Conservation (phyloP, 2,329 filamentous ascomycete species). For the Aciculosporium take region DNA sequence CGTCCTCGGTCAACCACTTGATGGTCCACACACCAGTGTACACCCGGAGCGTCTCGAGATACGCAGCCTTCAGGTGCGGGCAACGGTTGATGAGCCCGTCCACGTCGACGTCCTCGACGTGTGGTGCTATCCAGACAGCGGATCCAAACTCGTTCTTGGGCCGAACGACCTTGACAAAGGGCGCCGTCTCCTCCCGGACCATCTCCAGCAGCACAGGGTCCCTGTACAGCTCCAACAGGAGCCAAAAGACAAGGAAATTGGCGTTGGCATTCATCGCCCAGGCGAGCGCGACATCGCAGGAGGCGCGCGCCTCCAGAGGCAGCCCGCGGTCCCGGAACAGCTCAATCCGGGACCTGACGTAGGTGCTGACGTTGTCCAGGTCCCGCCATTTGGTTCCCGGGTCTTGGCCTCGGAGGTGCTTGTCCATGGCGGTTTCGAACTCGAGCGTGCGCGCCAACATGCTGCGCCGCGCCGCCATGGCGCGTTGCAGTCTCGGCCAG, state of each 20-base stretch:
- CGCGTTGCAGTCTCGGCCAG: slow-evolving; percentile 18
- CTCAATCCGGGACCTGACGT: slow-evolving; percentile 18
- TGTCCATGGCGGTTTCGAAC: slow-evolving; percentile 22
- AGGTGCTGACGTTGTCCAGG: slow-evolving; percentile 20
- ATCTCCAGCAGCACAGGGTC: slow-evolving; percentile 23
- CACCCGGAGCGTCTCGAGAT: slow-evolving; percentile 25
- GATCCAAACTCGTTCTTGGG: slow-evolving; percentile 22
- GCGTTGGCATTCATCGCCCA: slow-evolving; percentile 27
- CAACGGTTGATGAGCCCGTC: slow-evolving; percentile 22
- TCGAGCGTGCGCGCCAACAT: slow-evolving; percentile 18
- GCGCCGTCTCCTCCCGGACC: slow-evolving; percentile 24
- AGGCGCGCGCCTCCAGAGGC: slow-evolving; percentile 18
- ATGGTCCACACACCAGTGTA: slow-evolving; percentile 22
- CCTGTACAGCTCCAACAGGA: slow-evolving; percentile 26
- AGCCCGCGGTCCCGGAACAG: slow-evolving; percentile 17
- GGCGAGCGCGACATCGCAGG: slow-evolving; percentile 20
- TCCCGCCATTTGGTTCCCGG: slow-evolving; percentile 22
- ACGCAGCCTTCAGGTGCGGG: slow-evolving; percentile 24
- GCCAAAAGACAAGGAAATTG: slow-evolving; percentile 25
- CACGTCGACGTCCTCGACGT: slow-evolving; percentile 21
- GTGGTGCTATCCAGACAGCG: slow-evolving; percentile 21
- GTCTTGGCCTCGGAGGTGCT: slow-evolving; percentile 18
- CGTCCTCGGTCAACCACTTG: slow-evolving; percentile 19
- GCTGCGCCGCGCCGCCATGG: slow-evolving; percentile 15
- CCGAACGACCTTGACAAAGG: slow-evolving; percentile 17